Base-by-base conservation (phyloP, 2,329 filamentous ascomycete genomes). In the Penicillium rolfsii region DNA sequence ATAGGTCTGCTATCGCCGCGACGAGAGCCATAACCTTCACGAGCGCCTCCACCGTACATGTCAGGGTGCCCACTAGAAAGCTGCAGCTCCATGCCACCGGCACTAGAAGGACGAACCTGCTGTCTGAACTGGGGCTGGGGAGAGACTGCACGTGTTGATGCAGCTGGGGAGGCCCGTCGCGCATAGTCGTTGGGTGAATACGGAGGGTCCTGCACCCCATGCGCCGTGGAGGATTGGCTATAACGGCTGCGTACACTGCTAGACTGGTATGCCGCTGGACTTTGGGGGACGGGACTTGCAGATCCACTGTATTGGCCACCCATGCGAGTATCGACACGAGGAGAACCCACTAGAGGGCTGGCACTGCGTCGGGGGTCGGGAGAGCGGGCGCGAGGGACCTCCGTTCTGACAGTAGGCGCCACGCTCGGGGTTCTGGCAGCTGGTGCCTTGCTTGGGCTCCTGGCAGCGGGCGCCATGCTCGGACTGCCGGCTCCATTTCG, bases 1-100 rank as follows among this genome's bases (percentile, higher is more conserved):
- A 76, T 74, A 5, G 79, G 79, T 28, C 77, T 77, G 30, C 75
- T 70, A 45, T 86, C 84, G 38, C 86, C 84, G 67, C 73, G 69
- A 28, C 74, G 70, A 35, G 76, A 76, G 24, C 73, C 71, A 55
- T 74, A 75, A 38, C 69, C 70, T 52, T 71, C 71, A 36, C 69
- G 67, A 12, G 69, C 69, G 19, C 72, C 71, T 26, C 85, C 85
- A 67, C 63, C 67, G 33, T 89, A 89, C 28, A 79, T 77, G 57
- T 88, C 85, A 60, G 85, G 82, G 7, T 80, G 80, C 12, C 70
- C 74, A 24, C 75, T 75, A n/a, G 82, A 87, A 35, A 91, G 81
- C 75, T 91, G 89, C 59, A 91, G 81, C 40, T 89, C 85, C 87
- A 91, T 90, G 19, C 85, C 79, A 33, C 74, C 73, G 26, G 77